A percentile compares a stretch with the other conserved stretches of the same genome.
These are phyloP conservation scores for Taxawa tesnikishii DNA, from an alignment of 2,329 filamentous ascomycete genomes.

Conservation along the genomic window DNA sequence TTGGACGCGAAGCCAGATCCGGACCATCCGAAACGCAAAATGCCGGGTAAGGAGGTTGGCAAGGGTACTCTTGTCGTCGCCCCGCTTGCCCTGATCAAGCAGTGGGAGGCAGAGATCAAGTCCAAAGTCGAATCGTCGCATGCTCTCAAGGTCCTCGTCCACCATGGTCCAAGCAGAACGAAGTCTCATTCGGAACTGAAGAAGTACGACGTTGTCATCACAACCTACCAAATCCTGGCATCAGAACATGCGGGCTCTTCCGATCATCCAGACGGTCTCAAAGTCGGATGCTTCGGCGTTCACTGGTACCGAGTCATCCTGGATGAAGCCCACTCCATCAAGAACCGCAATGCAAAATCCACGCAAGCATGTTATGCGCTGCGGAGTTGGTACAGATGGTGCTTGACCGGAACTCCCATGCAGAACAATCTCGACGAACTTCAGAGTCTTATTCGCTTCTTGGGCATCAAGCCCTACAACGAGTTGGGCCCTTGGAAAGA, in stretches of 20 bases:
- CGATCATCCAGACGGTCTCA: constrained; percentile 42
- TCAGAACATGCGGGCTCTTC: constrained; percentile 71
- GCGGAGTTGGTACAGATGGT: constrained; percentile 84
- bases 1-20: constrained; percentile 36
- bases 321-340: constrained; percentile 96
- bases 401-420: constrained; percentile 90
- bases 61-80: constrained; percentile 85
- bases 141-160: constrained; percentile 68
- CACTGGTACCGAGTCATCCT: constrained; percentile 94
- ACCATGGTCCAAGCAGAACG: constrained; percentile 77
- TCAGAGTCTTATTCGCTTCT: constrained; percentile 83
- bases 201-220: constrained; percentile 88
- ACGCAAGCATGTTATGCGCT: constrained; percentile 86
- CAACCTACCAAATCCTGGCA: constrained; percentile 89
- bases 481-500: constrained; percentile 80
- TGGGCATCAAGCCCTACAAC: constrained; percentile 84
- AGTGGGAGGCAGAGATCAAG: constrained; percentile 91
- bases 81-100: constrained; percentile 84
- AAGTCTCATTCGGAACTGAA: constrained; percentile 67
- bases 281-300: constrained; percentile 77
- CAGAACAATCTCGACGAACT: constrained; percentile 97
- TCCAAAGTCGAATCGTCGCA: constrained; percentile 63
- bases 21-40: constrained; percentile 49
- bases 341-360: constrained; percentile 92
- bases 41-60: constrained; percentile 50